phyloP scores from a whole-genome alignment of 2,329 filamentous ascomycete genomes.

The Fusarium concolor region DNA sequence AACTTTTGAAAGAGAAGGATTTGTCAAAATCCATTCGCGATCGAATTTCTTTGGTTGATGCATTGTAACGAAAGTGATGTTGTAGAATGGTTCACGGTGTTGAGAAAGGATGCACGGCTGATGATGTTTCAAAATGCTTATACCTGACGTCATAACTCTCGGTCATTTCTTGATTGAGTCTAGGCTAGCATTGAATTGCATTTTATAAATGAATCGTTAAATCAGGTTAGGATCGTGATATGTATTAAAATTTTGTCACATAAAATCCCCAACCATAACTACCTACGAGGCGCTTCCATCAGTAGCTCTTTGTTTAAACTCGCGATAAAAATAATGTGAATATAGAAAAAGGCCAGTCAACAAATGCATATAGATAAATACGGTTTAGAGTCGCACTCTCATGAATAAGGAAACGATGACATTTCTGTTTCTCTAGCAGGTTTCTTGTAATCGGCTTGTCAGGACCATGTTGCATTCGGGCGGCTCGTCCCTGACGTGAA shows the following conservation, averaged over 20 bases:
- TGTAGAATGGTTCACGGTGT: background rate
- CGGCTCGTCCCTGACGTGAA: no score
- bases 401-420: no score
- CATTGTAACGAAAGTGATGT: background rate
- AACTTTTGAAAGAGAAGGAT: conserved; percentile 11
- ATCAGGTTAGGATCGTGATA: background rate
- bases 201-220: background rate
- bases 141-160: conserved; percentile 6
- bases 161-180: background rate
- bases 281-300: no score
- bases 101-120: background rate
- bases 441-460: background rate
- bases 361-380: no score
- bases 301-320: no score
- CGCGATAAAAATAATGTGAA: no score
- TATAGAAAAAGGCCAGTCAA: no score
- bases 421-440: background rate
- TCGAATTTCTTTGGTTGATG: conserved; percentile 19
- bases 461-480: no score
- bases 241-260: no score
- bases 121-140: background rate
- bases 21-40: conserved; percentile 7
- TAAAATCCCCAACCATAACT: no score
- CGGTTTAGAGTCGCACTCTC: no score
- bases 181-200: background rate